Evolutionary conservation across 306 rosid species (phyloP).

Genomic region (Amphicarpaea edgeworthii): DNA sequence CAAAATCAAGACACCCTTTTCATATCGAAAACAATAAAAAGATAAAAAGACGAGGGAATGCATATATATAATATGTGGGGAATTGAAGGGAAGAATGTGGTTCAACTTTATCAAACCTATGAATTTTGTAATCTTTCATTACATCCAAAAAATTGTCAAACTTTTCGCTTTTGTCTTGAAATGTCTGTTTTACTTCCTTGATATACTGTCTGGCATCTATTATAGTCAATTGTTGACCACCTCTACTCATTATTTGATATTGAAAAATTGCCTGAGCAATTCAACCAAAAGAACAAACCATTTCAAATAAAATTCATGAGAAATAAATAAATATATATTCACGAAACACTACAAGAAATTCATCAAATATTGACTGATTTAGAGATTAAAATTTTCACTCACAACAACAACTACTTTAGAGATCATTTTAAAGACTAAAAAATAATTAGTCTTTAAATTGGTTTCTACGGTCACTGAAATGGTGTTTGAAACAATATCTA

Average conservation of each 20-base stretch:
- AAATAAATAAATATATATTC: too few species aligned
- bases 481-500: too few species aligned
- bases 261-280: background rate
- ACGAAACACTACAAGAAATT: too few species aligned
- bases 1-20: background rate
- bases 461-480: too few species aligned
- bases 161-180: background rate
- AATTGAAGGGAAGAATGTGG: background rate
- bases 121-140: background rate
- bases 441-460: too few species aligned
- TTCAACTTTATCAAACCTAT: background rate
- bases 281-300: background rate
- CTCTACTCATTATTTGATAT: background rate
- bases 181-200: background rate
- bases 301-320: background rate
- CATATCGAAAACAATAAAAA: too few species aligned
- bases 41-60: background rate
- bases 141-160: background rate
- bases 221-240: background rate
- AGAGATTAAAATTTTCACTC: too few species aligned
- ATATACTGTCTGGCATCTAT: background rate
- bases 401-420: too few species aligned
- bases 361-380: too few species aligned
- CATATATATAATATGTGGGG: background rate
- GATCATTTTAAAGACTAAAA: too few species aligned